These are phyloP conservation scores for Tylopilus sp. DNA, from an alignment of 1,284 basidiomycete genomes.

Conservation along the genomic window DNA sequence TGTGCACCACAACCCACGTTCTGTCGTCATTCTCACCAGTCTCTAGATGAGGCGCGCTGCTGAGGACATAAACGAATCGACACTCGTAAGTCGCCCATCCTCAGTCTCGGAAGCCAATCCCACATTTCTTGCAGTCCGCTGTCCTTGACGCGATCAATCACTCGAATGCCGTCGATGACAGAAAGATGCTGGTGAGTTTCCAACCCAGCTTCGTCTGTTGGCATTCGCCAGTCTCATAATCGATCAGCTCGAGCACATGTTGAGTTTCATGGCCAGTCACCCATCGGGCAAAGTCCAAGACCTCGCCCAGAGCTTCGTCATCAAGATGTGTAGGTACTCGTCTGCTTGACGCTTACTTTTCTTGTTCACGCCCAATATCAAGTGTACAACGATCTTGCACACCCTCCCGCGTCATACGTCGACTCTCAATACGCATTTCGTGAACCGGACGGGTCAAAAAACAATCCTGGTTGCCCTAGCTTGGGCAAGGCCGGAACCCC, in stretches of 20 bases:
- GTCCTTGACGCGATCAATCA: conserved; percentile 54
- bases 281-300: conserved; percentile 46
- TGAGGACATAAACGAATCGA: conserved; percentile 32
- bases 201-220: neutral
- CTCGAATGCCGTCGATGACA: conserved; percentile 59
- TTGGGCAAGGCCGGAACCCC: conserved; percentile 71
- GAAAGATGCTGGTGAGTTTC: conserved; percentile 46
- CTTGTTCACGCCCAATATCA: conserved; percentile 5
- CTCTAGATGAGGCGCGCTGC: conserved; percentile 26
- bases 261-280: conserved; percentile 58
- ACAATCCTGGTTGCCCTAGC: conserved; percentile 66
- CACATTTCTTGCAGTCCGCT: conserved; percentile 38
- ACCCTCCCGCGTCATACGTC: conserved; percentile 66
- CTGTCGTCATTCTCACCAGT: neutral
- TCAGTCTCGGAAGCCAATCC: neutral
- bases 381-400: conserved; percentile 76
- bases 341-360: neutral
- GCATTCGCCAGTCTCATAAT: neutral
- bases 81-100: conserved; percentile 16
- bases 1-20: neutral
- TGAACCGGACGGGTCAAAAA: conserved; percentile 66
- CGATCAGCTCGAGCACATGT: conserved; percentile 59
- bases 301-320: conserved; percentile 48
- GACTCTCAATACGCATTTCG: conserved; percentile 62
- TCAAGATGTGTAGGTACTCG: conserved; percentile 50